Evolutionary conservation across 148 eudicot species (phyloP).

Genomic region (Vaccinium myrtillus): DNA sequence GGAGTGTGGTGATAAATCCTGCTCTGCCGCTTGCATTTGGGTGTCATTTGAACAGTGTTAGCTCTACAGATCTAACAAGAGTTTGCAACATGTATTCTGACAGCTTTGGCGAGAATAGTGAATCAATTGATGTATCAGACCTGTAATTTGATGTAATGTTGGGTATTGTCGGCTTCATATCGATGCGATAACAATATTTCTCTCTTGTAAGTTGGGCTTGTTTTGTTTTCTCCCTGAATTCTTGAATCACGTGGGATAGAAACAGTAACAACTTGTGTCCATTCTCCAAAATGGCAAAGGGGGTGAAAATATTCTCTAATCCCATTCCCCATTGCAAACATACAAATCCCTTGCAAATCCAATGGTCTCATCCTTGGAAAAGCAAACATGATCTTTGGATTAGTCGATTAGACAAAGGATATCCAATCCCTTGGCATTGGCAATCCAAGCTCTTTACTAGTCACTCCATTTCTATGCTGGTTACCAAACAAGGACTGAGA

Average conservation of each 20-base stretch:
- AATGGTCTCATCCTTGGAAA: too few species aligned
- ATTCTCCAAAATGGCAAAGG: too few species aligned
- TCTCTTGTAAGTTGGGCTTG: background rate
- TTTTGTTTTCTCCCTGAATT: background rate
- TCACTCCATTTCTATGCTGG: too few species aligned
- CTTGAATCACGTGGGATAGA: background rate
- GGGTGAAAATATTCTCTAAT: too few species aligned
- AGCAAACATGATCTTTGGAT: too few species aligned
- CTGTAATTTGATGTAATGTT: background rate
- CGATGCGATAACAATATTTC: background rate
- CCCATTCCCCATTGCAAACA: too few species aligned
- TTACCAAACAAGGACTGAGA: too few species aligned
- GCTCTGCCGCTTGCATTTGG: constrained; percentile 50
- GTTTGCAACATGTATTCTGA: constrained; percentile 48
- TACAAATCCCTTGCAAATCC: too few species aligned
- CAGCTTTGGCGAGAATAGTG: constrained; percentile 23
- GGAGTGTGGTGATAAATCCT: constrained; percentile 39
- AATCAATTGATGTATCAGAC: background rate
- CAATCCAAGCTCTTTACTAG: too few species aligned
- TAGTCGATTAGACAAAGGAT: too few species aligned
- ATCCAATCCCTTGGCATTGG: too few species aligned
- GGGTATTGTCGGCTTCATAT: background rate
- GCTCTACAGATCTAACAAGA: constrained; percentile 50
- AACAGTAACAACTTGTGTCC: background rate
- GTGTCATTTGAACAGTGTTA: constrained; percentile 53